Percentiles rank a stretch among this genome's conserved stretches.
Conservation (phyloP, 179 eudicot species). For the Patellifolia procumbens region DNA sequence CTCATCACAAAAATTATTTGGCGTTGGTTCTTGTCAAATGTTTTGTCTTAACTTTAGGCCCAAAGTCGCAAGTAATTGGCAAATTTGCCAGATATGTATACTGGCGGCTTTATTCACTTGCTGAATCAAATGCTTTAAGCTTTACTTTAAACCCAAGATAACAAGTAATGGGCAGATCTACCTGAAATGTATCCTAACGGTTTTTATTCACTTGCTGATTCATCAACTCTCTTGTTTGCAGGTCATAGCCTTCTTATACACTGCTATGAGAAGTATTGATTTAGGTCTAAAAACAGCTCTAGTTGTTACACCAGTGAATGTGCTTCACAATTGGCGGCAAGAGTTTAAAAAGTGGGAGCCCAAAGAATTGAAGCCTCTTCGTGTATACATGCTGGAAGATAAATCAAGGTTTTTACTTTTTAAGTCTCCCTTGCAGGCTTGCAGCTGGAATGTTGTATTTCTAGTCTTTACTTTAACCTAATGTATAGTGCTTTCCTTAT, state of each 20-base stretch:
- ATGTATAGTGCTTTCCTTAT: not conserved
- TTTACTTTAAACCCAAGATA: not conserved
- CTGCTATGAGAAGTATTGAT: constrained; percentile 93
- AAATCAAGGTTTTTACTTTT: constrained; percentile 63
- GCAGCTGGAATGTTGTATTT: not conserved
- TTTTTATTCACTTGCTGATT: constrained; percentile 9
- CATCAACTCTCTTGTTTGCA: constrained; percentile 33
- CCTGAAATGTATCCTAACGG: not conserved
- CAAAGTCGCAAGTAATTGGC: not conserved
- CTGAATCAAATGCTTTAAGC: no score
- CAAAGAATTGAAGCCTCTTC: constrained; percentile 76
- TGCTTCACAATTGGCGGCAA: constrained; percentile 93
- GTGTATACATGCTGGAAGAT: constrained; percentile 88
- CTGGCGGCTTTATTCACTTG: not conserved
- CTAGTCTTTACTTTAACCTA: not conserved
- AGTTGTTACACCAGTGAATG: constrained; percentile 93
- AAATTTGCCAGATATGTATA: not conserved
- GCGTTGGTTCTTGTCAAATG: not conserved
- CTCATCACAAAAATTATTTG: not conserved
- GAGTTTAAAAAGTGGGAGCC: constrained; percentile 94
- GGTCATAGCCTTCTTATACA: constrained; percentile 95
- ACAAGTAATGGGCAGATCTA: not conserved
- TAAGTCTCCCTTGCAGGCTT: constrained; percentile 2
- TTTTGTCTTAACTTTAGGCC: no score
- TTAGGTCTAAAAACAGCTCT: constrained; percentile 84